phyloP scores from a whole-genome alignment of 1,284 basidiomycete species.

The Ustilago nuda region DNA sequence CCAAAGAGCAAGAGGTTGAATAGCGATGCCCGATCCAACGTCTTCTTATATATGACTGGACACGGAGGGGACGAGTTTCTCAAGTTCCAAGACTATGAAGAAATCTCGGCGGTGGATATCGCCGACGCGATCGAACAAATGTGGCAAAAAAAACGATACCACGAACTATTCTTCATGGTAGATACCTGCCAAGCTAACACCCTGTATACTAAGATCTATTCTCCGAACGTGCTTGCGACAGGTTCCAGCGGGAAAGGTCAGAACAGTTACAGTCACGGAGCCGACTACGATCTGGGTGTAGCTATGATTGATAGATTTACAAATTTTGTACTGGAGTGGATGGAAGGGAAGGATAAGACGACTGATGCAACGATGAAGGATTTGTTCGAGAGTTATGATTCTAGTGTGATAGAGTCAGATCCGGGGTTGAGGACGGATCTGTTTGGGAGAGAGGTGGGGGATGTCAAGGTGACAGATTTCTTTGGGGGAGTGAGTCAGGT shows the following conservation, averaged over 20 bases:
- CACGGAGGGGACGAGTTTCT: constrained; percentile 98
- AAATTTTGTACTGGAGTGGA: constrained; percentile 87
- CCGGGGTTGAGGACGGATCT: constrained; percentile 88
- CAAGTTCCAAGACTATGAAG: constrained; percentile 99
- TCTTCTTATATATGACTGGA: constrained; percentile 98
- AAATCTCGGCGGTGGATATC: constrained; percentile 89
- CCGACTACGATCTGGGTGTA: constrained; percentile 91
- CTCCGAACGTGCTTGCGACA: constrained; percentile 92
- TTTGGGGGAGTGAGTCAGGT: constrained; percentile 91
- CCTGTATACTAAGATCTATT: constrained; percentile 93
- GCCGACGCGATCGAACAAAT: constrained; percentile 98
- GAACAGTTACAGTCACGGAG: constrained; percentile 95
- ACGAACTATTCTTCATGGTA: constrained; percentile 97
- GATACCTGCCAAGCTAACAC: constrained; percentile 99
- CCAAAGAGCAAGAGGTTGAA: constrained; percentile 92
- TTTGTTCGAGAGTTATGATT: constrained; percentile 86
- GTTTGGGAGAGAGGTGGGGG: constrained; percentile 77
- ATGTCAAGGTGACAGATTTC: constrained; percentile 91
- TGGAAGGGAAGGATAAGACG: constrained; percentile 93
- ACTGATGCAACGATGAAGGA: constrained; percentile 83
- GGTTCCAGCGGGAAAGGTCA: constrained; percentile 89
- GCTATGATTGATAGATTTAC: constrained; percentile 96
- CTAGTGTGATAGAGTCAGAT: constrained; percentile 80
- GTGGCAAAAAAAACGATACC: constrained; percentile 94
- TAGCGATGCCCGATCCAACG: constrained; percentile 89